Percentiles rank a stretch among this genome's conserved stretches.
phyloP scores from a whole-genome alignment of 2,329 filamentous ascomycete species.

The Domatiomyces globalis region DNA sequence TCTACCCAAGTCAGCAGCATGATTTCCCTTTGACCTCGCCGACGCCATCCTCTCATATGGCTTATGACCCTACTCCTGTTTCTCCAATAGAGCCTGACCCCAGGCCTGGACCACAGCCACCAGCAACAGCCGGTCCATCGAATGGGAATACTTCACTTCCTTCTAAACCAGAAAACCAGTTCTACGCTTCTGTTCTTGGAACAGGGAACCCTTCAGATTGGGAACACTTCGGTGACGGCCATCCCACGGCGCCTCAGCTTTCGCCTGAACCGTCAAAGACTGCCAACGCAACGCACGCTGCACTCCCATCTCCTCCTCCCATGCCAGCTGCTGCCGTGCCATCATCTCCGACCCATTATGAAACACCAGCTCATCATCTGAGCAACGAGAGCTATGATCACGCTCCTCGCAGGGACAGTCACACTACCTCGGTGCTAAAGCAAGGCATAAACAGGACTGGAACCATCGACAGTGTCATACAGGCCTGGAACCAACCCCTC shows the following conservation, averaged over 20 bases:
- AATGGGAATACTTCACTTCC: not conserved
- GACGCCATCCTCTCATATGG: not conserved
- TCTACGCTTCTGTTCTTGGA: constrained; percentile 24
- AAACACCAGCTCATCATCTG: not conserved
- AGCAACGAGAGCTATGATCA: not conserved
- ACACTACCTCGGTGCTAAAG: not conserved
- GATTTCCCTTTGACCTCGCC: not conserved
- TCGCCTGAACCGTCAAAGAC: not conserved
- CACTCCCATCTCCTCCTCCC: constrained; percentile 2
- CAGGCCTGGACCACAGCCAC: not conserved
- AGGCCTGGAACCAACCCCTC: constrained; percentile 29
- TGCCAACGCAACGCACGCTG: not conserved
- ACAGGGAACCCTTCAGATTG: constrained; percentile 33
- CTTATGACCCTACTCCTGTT: constrained; percentile 9
- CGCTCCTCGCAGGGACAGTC: not conserved
- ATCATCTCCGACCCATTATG: not conserved
- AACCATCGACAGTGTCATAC: constrained; percentile 31
- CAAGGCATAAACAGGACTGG: constrained; percentile 18
- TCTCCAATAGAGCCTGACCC: constrained; percentile 13
- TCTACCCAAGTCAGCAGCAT: not conserved
- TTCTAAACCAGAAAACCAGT: not conserved
- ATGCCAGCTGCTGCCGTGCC: constrained; percentile 1
- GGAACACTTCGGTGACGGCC: constrained; percentile 24
- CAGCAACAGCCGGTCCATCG: not conserved
- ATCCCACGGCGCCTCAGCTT: not conserved